Conservation (phyloP, 2,329 filamentous ascomycete genomes). For the Fusarium staphyleae region DNA sequence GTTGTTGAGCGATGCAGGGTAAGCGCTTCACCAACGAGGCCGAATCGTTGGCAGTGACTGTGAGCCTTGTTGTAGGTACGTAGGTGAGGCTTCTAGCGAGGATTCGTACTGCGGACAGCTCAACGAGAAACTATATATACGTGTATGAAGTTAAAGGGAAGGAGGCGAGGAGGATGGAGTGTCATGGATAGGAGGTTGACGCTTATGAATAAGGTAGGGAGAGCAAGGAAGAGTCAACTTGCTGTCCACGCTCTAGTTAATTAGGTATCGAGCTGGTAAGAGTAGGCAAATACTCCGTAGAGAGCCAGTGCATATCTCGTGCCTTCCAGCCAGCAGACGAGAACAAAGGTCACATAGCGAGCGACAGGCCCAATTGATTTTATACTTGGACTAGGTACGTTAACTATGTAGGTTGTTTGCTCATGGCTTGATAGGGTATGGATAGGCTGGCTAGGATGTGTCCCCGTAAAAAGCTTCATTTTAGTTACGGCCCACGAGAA, state of each 20-base stretch:
- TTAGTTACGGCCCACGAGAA: slow-evolving; percentile 27
- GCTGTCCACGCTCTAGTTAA: slow-evolving; percentile 42
- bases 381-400: slow-evolving; percentile 44
- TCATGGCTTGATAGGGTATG: slow-evolving; percentile 26
- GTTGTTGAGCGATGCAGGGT: slow-evolving; percentile 20
- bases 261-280: too few relatives aligned
- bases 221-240: slow-evolving; percentile 32
- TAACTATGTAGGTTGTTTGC: slow-evolving; percentile 8
- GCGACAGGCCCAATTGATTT: slow-evolving; percentile 51
- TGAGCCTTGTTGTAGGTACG: neutral
- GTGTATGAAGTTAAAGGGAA: neutral
- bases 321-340: slow-evolving; percentile 49
- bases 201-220: slow-evolving; percentile 5
- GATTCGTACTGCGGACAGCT: neutral
- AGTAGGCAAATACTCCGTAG: too few relatives aligned
- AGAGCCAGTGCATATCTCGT: slow-evolving; percentile 52
- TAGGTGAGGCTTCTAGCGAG: neutral
- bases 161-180: slow-evolving; percentile 5
- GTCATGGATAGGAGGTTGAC: neutral
- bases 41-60: neutral
- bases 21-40: neutral
- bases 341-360: slow-evolving; percentile 37
- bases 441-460: neutral
- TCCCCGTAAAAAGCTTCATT: slow-evolving; percentile 16
- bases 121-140: neutral